Evolutionary conservation across 257 asterid species (phyloP).

Genomic region (Hygrophila difformis): DNA sequence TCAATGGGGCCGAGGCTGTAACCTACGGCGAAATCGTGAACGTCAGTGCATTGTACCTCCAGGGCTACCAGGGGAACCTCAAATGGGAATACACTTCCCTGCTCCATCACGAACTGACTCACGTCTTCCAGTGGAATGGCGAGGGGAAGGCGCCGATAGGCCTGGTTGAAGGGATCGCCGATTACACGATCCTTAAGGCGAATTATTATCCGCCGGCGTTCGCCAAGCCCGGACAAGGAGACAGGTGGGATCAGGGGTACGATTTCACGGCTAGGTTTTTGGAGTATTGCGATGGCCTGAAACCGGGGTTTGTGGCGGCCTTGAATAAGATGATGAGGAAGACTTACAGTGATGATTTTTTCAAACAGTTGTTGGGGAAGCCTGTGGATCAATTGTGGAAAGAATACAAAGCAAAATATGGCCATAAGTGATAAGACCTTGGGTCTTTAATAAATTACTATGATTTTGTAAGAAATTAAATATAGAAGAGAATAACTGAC

Average conservation of each 20-base stretch:
- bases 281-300: constrained; percentile 34
- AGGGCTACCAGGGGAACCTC: constrained; percentile 22
- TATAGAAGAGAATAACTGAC: too few relatives aligned
- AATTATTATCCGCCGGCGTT: constrained; percentile 19
- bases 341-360: constrained; percentile 21
- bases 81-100: constrained; percentile 34
- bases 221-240: constrained; percentile 29
- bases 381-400: constrained; percentile 29
- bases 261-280: constrained; percentile 41
- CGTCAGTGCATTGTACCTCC: constrained; percentile 22
- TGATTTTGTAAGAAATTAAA: too few relatives aligned
- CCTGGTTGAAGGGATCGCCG: constrained; percentile 32
- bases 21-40: constrained; percentile 25
- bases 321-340: constrained; percentile 36
- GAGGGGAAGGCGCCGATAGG: constrained; percentile 26
- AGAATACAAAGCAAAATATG: constrained; percentile 30
- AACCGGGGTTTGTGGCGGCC: constrained; percentile 27
- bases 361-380: constrained; percentile 27
- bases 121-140: constrained; percentile 40
- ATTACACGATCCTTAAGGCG: constrained; percentile 24
- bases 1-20: constrained; percentile 31
- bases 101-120: constrained; percentile 36
- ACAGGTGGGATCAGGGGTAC: constrained; percentile 38
- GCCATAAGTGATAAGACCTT: too few relatives aligned
- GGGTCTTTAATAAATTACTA: too few relatives aligned